phyloP scores from a whole-genome alignment of 495 filamentous ascomycete species.

The Rusavskia elegans region DNA sequence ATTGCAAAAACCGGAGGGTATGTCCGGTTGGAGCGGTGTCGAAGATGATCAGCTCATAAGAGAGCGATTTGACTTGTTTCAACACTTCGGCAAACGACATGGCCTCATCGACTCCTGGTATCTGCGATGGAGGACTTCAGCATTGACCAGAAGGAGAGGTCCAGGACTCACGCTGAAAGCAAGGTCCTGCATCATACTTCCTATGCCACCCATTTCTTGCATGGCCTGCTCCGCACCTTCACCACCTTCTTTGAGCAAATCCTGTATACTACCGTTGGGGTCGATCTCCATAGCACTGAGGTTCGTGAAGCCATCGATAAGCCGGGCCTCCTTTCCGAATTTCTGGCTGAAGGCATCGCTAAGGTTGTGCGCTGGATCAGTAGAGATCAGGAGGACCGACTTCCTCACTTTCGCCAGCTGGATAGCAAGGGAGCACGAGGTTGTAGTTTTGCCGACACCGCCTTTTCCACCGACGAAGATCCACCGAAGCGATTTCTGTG shows the following conservation, averaged over 20 bases:
- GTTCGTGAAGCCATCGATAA: slow-evolving; percentile 83
- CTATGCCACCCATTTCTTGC: slow-evolving; percentile 46
- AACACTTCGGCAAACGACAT: slow-evolving; percentile 99
- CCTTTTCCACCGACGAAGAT: slow-evolving; percentile 99
- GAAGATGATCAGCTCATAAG: slow-evolving; percentile 97
- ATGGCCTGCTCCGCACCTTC: slow-evolving; percentile 56
- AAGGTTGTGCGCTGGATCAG: slow-evolving; percentile 95
- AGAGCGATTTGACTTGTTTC: slow-evolving; percentile 98
- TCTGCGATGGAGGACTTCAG: slow-evolving; percentile 33
- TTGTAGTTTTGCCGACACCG: slow-evolving; percentile 98
- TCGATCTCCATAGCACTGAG: slow-evolving; percentile 99
- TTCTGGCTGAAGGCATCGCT: slow-evolving; percentile 97
- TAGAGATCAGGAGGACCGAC: slow-evolving; percentile 93
- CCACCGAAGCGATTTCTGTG: slow-evolving; percentile 91
- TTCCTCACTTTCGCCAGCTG: slow-evolving; percentile 94
- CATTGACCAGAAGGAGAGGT: background rate
- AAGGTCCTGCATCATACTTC: slow-evolving; percentile 60
- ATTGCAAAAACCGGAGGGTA: slow-evolving; percentile 96
- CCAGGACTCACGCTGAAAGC: slow-evolving; percentile 46
- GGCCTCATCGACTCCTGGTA: slow-evolving; percentile 95
- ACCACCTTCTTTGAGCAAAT: slow-evolving; percentile 68
- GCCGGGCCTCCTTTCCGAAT: slow-evolving; percentile 94
- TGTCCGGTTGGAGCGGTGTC: slow-evolving; percentile 98
- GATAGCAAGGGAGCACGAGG: slow-evolving; percentile 92
- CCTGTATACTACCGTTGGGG: slow-evolving; percentile 94